phyloP scores from a whole-genome alignment of 192 early-diverging fungal genomes.

The Entomortierella beljakovae region DNA sequence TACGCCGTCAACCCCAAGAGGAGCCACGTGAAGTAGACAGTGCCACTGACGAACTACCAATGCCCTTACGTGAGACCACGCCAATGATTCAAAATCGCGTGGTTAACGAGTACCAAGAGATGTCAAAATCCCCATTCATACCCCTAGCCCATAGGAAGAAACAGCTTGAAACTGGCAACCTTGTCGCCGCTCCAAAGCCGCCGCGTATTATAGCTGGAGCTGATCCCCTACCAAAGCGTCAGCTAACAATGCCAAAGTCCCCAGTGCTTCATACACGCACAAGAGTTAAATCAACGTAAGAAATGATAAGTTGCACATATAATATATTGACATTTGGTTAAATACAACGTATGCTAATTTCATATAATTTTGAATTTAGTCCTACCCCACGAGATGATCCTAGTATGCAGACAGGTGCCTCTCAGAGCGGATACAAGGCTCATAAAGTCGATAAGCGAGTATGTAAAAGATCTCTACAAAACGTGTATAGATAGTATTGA shows the following conservation, averaged over 20 bases:
- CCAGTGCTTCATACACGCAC: slow-evolving; percentile 21
- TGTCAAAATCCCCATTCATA: slow-evolving; percentile 41
- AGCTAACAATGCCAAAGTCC: slow-evolving; percentile 13
- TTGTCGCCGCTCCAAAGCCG: neutral
- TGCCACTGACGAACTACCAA: neutral
- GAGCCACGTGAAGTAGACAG: neutral
- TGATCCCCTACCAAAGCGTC: neutral
- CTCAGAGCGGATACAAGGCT: slow-evolving; percentile 14
- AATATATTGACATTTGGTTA: neutral
- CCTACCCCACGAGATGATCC: neutral
- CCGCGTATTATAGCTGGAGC: neutral
- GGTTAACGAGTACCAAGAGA: slow-evolving; percentile 28
- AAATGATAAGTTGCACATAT: neutral
- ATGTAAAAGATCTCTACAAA: too few species aligned
- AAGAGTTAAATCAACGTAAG: slow-evolving; percentile 20
- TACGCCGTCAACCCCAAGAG: neutral
- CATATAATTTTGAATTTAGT: neutral
- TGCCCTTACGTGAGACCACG: neutral
- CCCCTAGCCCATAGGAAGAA: slow-evolving; percentile 18
- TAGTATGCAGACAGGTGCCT: slow-evolving; percentile 10
- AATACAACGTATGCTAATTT: too few species aligned
- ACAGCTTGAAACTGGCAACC: neutral
- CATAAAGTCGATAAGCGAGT: slow-evolving; percentile 20
- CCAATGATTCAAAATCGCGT: slow-evolving; percentile 6
- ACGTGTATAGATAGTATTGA: too few species aligned